phyloP scores from a whole-genome alignment of 225 moss, liverwort and hornwort species.

The Polytrichum commune region DNA sequence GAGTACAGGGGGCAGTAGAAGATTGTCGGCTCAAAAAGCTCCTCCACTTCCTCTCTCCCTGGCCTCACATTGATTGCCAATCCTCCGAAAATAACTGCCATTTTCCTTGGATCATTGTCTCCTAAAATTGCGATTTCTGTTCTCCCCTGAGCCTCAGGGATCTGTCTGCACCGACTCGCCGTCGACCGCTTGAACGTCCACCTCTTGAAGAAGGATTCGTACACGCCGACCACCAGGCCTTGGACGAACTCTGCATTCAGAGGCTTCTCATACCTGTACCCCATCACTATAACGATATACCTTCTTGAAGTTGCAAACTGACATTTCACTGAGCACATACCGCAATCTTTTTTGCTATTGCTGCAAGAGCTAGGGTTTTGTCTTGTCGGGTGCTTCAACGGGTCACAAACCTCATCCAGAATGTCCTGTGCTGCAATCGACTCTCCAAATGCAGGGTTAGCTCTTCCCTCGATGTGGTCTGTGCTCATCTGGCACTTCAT shows the following conservation, averaged over 20 bases:
- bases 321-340: slow-evolving; percentile 2
- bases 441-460: slow-evolving; percentile 4
- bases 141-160: slow-evolving; percentile 24
- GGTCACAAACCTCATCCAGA: slow-evolving; percentile 4
- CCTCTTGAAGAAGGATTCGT: slow-evolving; percentile 15
- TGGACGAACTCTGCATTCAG: slow-evolving; percentile 1
- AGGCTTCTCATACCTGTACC: slow-evolving; percentile 2
- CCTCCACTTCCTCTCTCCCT: slow-evolving; percentile 1
- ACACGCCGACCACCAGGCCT: slow-evolving; percentile 16
- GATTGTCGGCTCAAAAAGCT: slow-evolving; percentile 19
- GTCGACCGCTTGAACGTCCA: slow-evolving; percentile 16
- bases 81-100: slow-evolving; percentile 28
- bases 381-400: not conserved
- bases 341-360: not conserved
- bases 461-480: slow-evolving; percentile 8
- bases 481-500: slow-evolving; percentile 6
- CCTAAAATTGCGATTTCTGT: slow-evolving; percentile 15
- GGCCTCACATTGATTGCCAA: slow-evolving; percentile 16
- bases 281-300: slow-evolving; percentile 6
- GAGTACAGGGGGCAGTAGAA: slow-evolving; percentile 32
- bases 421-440: slow-evolving; percentile 4
- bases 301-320: slow-evolving; percentile 9
- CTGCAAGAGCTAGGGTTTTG: not conserved
- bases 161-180: slow-evolving; percentile 5
- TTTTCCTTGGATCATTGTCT: slow-evolving; percentile 16